Base-by-base conservation (phyloP, 306 rosid genomes). In the Geum urbanum region DNA sequence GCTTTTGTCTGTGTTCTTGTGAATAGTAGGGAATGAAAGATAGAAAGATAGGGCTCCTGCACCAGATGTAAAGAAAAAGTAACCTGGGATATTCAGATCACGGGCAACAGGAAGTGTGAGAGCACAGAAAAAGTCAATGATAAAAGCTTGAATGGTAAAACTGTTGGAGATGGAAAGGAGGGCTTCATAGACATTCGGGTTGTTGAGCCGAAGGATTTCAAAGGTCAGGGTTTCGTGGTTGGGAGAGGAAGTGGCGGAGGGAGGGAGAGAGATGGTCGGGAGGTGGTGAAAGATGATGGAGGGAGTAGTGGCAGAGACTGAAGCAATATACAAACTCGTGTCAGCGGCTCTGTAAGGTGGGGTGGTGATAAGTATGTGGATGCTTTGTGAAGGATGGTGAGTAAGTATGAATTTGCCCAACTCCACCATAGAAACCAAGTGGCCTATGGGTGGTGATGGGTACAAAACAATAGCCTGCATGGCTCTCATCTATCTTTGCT, bases 121-220 rank as follows among this genome's bases (percentile, higher is more conserved):
- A 37, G 14, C 52, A 78, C 85, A 79, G 52, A 88, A 59, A 72
- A 79, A 70, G 52, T 86, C 86, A 53, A 84, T 16, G 51, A 86
- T 32, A 46, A 86, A 8, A 5, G 87, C 95, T 19, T 62, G 56
- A 19, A 83, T 37, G 43, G 50, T 41, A 44, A 41, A 52, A 13
- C 11, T 40, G 13, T 27, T 45, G 77, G 77, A 53, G 64, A 73
- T 41, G 65, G 71, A 73, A 14, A 63, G 16, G 56, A 73, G 77
- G 52, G 71, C 63, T 6, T 53, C 14, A 52, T 14, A 45, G 20
- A 73, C 71, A 11, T 64, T 9, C 11, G 64, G 71, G 45, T 64
- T 64, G 71, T 64, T 73, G 35, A 53, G 71, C 9, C 49, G 71
- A 24, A 64, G 22, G 65, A 63, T 11, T 39, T 84, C 74, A 3